Evolutionary conservation across 805 yeast genomes (phyloP).

Genomic region (Myxozyma sirexii): DNA sequence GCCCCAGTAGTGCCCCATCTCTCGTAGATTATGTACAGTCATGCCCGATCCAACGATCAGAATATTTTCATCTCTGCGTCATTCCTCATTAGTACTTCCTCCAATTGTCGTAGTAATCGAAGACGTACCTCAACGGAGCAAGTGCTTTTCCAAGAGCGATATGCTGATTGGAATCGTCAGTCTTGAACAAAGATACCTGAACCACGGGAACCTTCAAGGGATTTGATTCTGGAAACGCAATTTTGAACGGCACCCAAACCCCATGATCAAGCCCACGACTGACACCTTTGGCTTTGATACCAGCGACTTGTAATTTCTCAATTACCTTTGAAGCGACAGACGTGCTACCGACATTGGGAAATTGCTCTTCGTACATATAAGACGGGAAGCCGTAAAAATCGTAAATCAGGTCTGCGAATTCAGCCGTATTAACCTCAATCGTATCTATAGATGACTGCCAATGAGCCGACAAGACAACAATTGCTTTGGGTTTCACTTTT

Average conservation of each 20-base stretch:
- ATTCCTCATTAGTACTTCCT: background rate
- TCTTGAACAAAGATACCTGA: constrained; percentile 46
- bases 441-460: constrained; percentile 54
- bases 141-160: constrained; percentile 60
- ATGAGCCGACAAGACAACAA: constrained; percentile 73
- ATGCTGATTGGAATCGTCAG: constrained; percentile 47
- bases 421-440: constrained; percentile 34
- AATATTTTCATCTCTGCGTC: constrained; percentile 52
- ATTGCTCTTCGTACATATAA: constrained; percentile 63
- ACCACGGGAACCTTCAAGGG: constrained; percentile 47
- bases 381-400: constrained; percentile 76
- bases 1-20: constrained; percentile 44
- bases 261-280: constrained; percentile 79
- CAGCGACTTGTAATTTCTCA: constrained; percentile 47
- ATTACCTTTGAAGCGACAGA: constrained; percentile 52
- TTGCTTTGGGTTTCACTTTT: constrained; percentile 61
- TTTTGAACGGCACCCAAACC: constrained; percentile 61
- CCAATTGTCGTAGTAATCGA: background rate
- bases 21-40: constrained; percentile 76
- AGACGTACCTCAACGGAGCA: constrained; percentile 41
- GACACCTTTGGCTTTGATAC: constrained; percentile 51
- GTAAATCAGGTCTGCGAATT: constrained; percentile 63
- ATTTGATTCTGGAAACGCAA: constrained; percentile 35
- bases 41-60: constrained; percentile 70
- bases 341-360: constrained; percentile 54